phyloP scores from a whole-genome alignment of 352 stramenopile species.

The Globisporangium emineosum region DNA sequence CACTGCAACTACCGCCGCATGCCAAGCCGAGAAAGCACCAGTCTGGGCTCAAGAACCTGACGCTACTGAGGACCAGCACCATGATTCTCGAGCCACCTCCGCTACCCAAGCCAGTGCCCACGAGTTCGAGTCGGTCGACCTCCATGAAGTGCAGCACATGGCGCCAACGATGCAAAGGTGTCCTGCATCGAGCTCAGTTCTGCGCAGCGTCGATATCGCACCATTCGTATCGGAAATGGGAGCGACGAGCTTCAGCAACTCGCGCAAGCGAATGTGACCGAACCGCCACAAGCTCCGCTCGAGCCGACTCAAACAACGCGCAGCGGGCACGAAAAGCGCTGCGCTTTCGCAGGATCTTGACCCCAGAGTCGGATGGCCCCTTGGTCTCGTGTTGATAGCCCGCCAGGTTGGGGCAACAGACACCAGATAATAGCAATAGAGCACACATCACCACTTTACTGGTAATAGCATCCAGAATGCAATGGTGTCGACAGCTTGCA shows the following conservation, averaged over 20 bases:
- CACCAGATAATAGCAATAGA: too few species aligned
- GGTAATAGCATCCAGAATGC: too few species aligned
- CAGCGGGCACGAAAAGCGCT: conserved; percentile 27
- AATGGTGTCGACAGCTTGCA: too few species aligned
- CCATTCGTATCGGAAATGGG: conserved; percentile 25
- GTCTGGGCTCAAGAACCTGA: too few species aligned
- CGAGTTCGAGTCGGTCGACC: not conserved
- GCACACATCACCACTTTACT: too few species aligned
- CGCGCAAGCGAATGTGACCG: not conserved
- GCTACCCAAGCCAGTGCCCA: not conserved
- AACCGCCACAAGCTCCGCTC: not conserved
- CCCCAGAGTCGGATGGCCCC: too few species aligned
- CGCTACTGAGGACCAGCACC: too few species aligned
- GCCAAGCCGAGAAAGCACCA: too few species aligned
- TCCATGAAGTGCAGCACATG: not conserved
- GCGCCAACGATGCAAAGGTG: not conserved
- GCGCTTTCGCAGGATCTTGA: conserved; percentile 11
- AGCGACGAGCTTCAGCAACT: conserved; percentile 23
- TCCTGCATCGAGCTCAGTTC: conserved; percentile 1
- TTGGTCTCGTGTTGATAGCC: too few species aligned
- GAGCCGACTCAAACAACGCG: conserved; percentile 18
- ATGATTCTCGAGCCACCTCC: not conserved
- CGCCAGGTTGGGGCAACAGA: too few species aligned
- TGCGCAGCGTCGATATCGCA: conserved; percentile 21
- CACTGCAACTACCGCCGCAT: too few species aligned